Conservation (phyloP, 1,284 basidiomycete genomes). For the Heliocybe sulcata region DNA sequence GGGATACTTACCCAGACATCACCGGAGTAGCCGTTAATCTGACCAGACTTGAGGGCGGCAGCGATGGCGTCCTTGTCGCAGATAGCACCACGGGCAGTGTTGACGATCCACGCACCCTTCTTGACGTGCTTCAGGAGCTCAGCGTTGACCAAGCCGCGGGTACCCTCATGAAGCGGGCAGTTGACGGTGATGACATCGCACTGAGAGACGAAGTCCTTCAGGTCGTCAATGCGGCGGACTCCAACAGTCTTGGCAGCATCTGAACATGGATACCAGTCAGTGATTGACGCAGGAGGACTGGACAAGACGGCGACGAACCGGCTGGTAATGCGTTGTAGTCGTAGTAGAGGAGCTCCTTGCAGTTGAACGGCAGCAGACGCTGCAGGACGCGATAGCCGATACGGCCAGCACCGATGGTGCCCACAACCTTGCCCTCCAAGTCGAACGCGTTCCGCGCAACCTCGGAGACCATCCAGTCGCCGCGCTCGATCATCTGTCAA, state of each 20-base stretch:
- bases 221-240: conserved; percentile 72
- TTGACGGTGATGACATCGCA: conserved; percentile 87
- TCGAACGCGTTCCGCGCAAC: conserved; percentile 82
- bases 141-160: conserved; percentile 73
- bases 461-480: conserved; percentile 82
- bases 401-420: conserved; percentile 81
- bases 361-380: conserved; percentile 82
- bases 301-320: conserved; percentile 25
- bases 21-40: conserved; percentile 65
- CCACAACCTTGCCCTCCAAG: conserved; percentile 87
- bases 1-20: conserved; percentile 40
- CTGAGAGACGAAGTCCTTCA: conserved; percentile 71
- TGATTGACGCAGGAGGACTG: neutral
- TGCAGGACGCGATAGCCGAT: conserved; percentile 92
- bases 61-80: conserved; percentile 81
- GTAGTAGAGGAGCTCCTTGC: conserved; percentile 90
- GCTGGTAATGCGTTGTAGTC: conserved; percentile 84
- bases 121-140: conserved; percentile 89
- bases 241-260: conserved; percentile 67
- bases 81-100: conserved; percentile 93
- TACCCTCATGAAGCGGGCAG: conserved; percentile 88
- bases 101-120: conserved; percentile 87
- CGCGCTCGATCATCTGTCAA: conserved; percentile 70
- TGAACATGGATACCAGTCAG: conserved; percentile 12
- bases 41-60: conserved; percentile 73